phyloP scores from a whole-genome alignment of 306 rosid genomes.

The Phaseolus lunatus region DNA sequence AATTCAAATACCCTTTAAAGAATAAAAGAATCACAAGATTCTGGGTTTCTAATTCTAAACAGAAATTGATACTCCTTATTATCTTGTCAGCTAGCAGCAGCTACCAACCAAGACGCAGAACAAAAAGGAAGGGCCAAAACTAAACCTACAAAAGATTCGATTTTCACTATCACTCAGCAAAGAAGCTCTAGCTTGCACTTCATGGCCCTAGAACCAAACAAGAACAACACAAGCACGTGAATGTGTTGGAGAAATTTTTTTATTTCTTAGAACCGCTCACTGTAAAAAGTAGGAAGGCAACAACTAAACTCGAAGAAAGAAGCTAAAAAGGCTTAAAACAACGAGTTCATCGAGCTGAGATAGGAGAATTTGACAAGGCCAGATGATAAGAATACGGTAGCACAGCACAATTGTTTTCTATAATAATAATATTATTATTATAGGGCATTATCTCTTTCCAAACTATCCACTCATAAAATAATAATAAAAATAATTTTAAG shows the following conservation, averaged over 20 bases:
- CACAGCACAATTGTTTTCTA: slow-evolving; percentile 44
- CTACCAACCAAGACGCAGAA: slow-evolving; percentile 70
- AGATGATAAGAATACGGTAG: slow-evolving; percentile 52
- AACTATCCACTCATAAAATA: slow-evolving; percentile 58
- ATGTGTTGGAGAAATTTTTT: slow-evolving; percentile 32
- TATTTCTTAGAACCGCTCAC: slow-evolving; percentile 8
- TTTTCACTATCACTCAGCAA: slow-evolving; percentile 42
- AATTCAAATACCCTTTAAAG: slow-evolving; percentile 48
- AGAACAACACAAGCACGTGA: slow-evolving; percentile 51
- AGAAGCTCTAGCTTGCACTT: slow-evolving; percentile 44
- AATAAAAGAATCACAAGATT: slow-evolving; percentile 69
- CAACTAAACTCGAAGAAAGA: slow-evolving; percentile 35
- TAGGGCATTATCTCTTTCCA: slow-evolving; percentile 67
- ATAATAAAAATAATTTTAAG: background rate
- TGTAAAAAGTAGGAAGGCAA: slow-evolving; percentile 6
- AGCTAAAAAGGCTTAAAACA: slow-evolving; percentile 25
- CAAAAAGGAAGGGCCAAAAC: slow-evolving; percentile 56
- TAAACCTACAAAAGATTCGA: slow-evolving; percentile 67
- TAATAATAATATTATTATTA: too few species aligned
- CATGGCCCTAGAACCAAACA: slow-evolving; percentile 51
- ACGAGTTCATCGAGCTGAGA: slow-evolving; percentile 52
- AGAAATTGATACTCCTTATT: slow-evolving; percentile 54
- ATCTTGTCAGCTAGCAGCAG: slow-evolving; percentile 70
- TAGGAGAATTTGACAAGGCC: slow-evolving; percentile 48
- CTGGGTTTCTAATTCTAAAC: slow-evolving; percentile 69